Percentiles rank a stretch among this genome's conserved stretches.
phyloP scores from a whole-genome alignment of 371 early-diverging fungal genomes.

The Mucor saturninus region DNA sequence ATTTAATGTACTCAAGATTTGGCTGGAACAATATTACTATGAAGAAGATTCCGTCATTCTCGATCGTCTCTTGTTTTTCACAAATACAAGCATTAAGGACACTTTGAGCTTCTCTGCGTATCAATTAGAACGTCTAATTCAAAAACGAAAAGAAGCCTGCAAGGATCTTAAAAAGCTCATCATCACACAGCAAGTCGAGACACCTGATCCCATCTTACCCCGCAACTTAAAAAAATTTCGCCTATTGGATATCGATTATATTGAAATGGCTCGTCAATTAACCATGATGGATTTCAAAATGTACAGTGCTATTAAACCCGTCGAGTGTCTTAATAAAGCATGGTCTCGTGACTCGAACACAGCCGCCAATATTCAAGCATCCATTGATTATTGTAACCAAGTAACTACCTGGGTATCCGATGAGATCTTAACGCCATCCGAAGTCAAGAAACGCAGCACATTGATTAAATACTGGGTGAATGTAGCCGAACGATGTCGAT shows the following conservation, averaged over 20 bases:
- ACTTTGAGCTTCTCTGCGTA: conserved; percentile 74
- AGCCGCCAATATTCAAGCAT: conserved; percentile 72
- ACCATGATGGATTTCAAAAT: conserved; percentile 86
- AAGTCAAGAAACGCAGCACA: conserved; percentile 76
- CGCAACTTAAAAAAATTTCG: conserved; percentile 67
- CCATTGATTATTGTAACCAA: conserved; percentile 73
- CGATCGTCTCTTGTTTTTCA: conserved; percentile 76
- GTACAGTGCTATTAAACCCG: conserved; percentile 81
- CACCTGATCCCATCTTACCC: conserved; percentile 77
- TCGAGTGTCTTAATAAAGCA: conserved; percentile 89
- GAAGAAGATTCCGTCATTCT: conserved; percentile 67
- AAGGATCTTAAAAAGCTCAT: conserved; percentile 67
- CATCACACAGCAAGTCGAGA: conserved; percentile 56
- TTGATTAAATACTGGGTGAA: conserved; percentile 85
- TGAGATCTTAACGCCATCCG: conserved; percentile 77
- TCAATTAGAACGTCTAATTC: conserved; percentile 73
- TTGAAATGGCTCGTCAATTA: conserved; percentile 94
- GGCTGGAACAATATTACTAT: conserved; percentile 90
- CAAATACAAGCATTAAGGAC: conserved; percentile 73
- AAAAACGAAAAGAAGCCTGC: conserved; percentile 66
- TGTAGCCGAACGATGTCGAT: conserved; percentile 76
- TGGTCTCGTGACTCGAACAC: conserved; percentile 71
- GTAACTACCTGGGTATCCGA: conserved; percentile 90
- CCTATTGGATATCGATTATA: conserved; percentile 85
- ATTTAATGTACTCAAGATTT: conserved; percentile 87